Percentiles rank a stretch among this genome's conserved stretches.
These are phyloP conservation scores for Schizophyllum amplum DNA, from an alignment of 1,284 basidiomycete genomes.

Conservation along the genomic window DNA sequence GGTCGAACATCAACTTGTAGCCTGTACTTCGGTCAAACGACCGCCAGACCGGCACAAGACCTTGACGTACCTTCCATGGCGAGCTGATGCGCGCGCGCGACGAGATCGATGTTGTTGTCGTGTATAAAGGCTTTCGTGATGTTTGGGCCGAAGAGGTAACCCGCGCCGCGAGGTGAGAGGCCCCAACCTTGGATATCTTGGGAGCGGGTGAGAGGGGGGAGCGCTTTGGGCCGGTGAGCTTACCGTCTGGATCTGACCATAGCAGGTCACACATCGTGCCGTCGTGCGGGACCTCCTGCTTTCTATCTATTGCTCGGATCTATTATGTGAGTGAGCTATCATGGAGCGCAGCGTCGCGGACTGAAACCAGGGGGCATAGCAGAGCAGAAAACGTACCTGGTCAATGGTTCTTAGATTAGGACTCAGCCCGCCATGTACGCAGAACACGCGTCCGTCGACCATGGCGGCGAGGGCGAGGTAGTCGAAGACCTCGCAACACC, in stretches of 20 bases:
- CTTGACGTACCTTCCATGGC: conserved; percentile 81
- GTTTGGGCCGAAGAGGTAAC: conserved; percentile 92
- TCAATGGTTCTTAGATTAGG: conserved; percentile 80
- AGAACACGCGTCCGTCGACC: conserved; percentile 84
- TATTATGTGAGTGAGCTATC: conserved; percentile 24
- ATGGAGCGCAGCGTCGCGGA: no score
- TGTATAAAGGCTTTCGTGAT: conserved; percentile 88
- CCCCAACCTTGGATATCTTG: conserved; percentile 90
- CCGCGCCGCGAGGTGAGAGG: conserved; percentile 92
- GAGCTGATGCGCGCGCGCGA: conserved; percentile 95
- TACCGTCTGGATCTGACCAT: conserved; percentile 98
- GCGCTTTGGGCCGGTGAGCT: conserved; percentile 10
- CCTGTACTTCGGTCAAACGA: conserved; percentile 20
- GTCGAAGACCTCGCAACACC: conserved; percentile 98
- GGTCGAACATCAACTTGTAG: conserved; percentile 97
- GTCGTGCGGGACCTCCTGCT: conserved; percentile 99
- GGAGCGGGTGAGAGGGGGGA: background rate
- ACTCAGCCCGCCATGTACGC: conserved; percentile 81
- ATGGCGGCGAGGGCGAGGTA: conserved; percentile 92
- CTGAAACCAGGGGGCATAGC: no score
- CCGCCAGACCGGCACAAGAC: no score
- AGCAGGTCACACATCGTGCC: conserved; percentile 98
- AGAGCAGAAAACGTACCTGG: conserved; percentile 49
- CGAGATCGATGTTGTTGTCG: conserved; percentile 88
- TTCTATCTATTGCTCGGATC: conserved; percentile 94